Evolutionary conservation across 2,329 filamentous ascomycete species (phyloP).

Genomic region (Didymella exigua): DNA sequence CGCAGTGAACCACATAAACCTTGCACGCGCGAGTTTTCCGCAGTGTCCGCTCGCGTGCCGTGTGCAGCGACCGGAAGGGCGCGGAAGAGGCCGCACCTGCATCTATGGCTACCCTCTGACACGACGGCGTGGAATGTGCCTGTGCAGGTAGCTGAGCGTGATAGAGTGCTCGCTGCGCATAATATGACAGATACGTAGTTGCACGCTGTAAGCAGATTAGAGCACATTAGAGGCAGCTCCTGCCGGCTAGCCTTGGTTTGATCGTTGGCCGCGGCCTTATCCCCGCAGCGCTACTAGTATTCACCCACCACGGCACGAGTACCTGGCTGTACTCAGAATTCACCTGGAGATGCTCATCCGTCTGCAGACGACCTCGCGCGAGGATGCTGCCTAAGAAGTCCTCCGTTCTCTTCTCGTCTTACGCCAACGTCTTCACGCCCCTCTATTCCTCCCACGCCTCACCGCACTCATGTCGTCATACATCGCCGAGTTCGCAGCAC

Average conservation of each 20-base stretch:
- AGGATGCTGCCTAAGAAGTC: conserved; percentile 48
- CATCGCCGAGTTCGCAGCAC: conserved; percentile 39
- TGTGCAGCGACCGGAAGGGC: conserved; percentile 15
- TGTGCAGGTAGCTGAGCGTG: background rate
- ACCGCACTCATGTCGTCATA: conserved; percentile 50
- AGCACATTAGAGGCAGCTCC: conserved; percentile 1
- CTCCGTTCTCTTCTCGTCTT: conserved; percentile 23
- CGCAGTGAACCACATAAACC: conserved; percentile 14
- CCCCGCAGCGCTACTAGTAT: conserved; percentile 8
- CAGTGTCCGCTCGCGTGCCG: background rate
- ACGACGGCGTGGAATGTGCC: conserved; percentile 20
- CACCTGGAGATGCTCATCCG: conserved; percentile 32
- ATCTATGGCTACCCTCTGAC: conserved; percentile 22
- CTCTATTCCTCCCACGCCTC: conserved; percentile 23
- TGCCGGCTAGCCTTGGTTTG: background rate
- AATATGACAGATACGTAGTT: background rate
- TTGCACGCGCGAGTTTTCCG: conserved; percentile 10
- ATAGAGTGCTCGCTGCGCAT: background rate
- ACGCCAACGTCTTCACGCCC: conserved; percentile 24
- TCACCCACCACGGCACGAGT: conserved; percentile 15
- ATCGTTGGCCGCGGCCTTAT: conserved; percentile 7
- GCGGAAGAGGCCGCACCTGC: conserved; percentile 24
- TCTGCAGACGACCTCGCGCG: conserved; percentile 25
- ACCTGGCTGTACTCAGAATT: conserved; percentile 4
- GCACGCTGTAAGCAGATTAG: conserved; percentile 7